Percentiles rank a stretch among this genome's conserved stretches.
These are phyloP conservation scores for Lipomyces yamanashiensis DNA, from an alignment of 805 yeast genomes.

Conservation along the genomic window DNA sequence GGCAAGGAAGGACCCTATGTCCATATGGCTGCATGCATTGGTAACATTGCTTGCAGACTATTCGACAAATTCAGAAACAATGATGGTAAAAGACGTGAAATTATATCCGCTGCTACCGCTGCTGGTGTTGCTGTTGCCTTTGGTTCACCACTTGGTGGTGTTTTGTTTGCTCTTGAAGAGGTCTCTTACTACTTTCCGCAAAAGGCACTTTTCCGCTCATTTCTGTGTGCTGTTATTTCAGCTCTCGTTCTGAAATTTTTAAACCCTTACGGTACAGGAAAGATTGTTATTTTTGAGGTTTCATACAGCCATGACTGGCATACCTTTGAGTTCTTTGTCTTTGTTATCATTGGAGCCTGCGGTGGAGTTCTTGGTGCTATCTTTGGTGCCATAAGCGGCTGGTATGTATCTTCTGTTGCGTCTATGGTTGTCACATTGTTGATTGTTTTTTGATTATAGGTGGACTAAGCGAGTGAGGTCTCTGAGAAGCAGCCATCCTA, in stretches of 20 bases:
- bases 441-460: background rate
- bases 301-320: constrained; percentile 58
- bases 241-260: constrained; percentile 57
- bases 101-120: constrained; percentile 60
- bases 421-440: background rate
- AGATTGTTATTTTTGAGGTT: constrained; percentile 60
- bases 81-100: constrained; percentile 57
- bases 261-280: constrained; percentile 65
- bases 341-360: constrained; percentile 54
- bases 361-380: constrained; percentile 62
- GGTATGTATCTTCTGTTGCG: constrained; percentile 40
- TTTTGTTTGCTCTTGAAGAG: constrained; percentile 60
- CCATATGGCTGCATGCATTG: constrained; percentile 63
- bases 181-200: constrained; percentile 61
- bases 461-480: constrained; percentile 51
- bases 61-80: constrained; percentile 54
- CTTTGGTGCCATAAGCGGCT: constrained; percentile 52
- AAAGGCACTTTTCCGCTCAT: constrained; percentile 58
- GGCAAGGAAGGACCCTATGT: constrained; percentile 70
- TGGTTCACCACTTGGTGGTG: constrained; percentile 66
- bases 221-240: constrained; percentile 60
- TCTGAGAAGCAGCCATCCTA: constrained; percentile 49
- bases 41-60: constrained; percentile 56
- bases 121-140: constrained; percentile 67
- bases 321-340: constrained; percentile 53